phyloP scores from a whole-genome alignment of 208 protist genomes.

The Crithidia thermophila region DNA sequence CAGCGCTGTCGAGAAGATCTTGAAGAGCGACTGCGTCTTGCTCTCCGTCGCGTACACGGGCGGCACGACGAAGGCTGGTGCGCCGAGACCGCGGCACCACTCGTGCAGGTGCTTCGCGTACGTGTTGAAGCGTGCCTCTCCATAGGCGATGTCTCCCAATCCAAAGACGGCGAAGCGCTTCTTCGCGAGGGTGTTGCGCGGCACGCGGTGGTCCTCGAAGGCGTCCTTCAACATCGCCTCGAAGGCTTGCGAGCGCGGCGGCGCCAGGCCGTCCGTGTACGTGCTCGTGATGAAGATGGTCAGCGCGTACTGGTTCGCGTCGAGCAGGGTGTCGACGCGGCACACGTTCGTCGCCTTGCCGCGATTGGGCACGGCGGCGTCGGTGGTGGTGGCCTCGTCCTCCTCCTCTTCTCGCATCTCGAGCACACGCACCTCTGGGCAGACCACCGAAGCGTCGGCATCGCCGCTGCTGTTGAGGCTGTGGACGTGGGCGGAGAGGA shows the following conservation, averaged over 20 bases:
- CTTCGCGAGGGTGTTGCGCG: constrained; percentile 52
- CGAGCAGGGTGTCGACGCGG: constrained; percentile 59
- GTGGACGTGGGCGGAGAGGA: constrained; percentile 28
- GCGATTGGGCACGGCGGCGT: constrained; percentile 5
- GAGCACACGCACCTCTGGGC: constrained; percentile 22
- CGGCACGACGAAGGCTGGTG: constrained; percentile 65
- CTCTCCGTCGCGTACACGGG: constrained; percentile 81
- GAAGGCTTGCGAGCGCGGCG: constrained; percentile 67
- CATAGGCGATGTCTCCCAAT: constrained; percentile 87
- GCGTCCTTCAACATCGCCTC: constrained; percentile 75
- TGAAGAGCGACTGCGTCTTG: constrained; percentile 55
- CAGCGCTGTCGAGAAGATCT: constrained; percentile 58
- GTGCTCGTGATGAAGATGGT: constrained; percentile 84
- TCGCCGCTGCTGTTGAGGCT: background rate
- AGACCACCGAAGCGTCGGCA: constrained; percentile 1
- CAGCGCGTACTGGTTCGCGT: constrained; percentile 41
- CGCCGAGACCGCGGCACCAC: constrained; percentile 75
- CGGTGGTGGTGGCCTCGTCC: background rate
- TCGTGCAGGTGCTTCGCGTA: constrained; percentile 79
- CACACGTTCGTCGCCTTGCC: constrained; percentile 28
- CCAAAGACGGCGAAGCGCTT: constrained; percentile 89
- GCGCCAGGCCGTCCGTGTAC: constrained; percentile 74
- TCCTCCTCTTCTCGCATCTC: constrained; percentile 36
- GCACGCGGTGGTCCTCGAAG: constrained; percentile 81
- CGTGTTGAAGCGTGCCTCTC: constrained; percentile 69